phyloP scores from a whole-genome alignment of 768 basidiomycete species.

The Trametes cingulata region DNA sequence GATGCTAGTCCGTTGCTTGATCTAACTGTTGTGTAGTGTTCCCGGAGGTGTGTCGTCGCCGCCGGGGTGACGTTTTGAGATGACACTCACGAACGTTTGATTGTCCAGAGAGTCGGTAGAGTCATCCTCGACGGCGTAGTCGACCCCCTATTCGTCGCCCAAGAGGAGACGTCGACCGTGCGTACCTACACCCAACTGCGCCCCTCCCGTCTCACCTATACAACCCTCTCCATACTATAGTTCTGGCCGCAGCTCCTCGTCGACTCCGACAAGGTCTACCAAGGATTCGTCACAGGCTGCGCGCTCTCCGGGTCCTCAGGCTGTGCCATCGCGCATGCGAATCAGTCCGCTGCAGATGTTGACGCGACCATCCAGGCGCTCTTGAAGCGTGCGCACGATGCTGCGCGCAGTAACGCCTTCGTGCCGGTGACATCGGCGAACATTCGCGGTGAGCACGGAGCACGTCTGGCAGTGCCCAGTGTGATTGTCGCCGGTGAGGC shows the following conservation, averaged over 20 bases:
- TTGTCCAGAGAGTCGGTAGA: constrained; percentile 4
- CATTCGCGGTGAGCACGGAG: constrained; percentile 5
- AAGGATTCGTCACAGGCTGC: constrained; percentile 8
- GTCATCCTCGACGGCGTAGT: constrained; percentile 12
- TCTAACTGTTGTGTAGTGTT: background rate
- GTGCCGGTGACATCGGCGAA: constrained; percentile 7
- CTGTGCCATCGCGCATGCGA: background rate
- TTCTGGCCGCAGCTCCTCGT: background rate
- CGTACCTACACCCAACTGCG: no score
- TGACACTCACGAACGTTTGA: background rate
- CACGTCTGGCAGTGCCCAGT: background rate
- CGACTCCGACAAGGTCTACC: constrained; percentile 11
- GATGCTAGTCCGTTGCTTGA: no score
- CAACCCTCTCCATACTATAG: background rate
- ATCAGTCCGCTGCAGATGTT: background rate
- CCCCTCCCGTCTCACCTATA: no score
- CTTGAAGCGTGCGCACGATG: constrained; percentile 1
- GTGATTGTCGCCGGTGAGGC: no score
- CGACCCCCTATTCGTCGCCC: background rate
- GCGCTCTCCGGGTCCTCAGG: constrained; percentile 7
- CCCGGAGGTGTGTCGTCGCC: background rate
- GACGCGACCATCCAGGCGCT: constrained; percentile 3
- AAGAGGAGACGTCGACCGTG: constrained; percentile 1
- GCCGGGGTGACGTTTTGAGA: no score
- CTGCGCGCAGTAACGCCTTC: constrained; percentile 1